A percentile compares a stretch with the other conserved stretches of the same genome.
These are phyloP conservation scores for Beta lomatogona DNA, from an alignment of 179 eudicot genomes.

Conservation along the genomic window DNA sequence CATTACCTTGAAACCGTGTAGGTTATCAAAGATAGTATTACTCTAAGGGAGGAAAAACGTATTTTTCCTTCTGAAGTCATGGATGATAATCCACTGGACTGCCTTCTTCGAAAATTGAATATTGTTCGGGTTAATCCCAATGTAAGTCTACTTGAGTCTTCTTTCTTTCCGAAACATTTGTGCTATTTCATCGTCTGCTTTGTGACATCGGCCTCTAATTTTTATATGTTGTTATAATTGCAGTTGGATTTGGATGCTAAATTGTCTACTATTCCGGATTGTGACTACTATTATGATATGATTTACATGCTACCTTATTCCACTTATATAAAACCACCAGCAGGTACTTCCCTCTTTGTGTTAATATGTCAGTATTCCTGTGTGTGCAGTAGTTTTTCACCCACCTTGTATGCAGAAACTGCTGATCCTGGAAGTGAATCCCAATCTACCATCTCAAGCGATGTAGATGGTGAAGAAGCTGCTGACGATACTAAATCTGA, in stretches of 20 bases:
- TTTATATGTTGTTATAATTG: not conserved
- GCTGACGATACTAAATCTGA: conserved; percentile 14
- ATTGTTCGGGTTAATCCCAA: conserved; percentile 46
- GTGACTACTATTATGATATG: conserved; percentile 66
- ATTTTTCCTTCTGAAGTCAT: conserved; percentile 67
- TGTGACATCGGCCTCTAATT: no score
- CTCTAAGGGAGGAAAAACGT: conserved; percentile 41
- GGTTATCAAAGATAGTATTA: conserved; percentile 37
- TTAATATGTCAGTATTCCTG: not conserved
- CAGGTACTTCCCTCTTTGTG: conserved; percentile 33
- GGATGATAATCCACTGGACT: conserved; percentile 77
- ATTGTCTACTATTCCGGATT: conserved; percentile 32
- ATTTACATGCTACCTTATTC: conserved; percentile 40
- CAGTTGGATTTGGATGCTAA: conserved; percentile 47
- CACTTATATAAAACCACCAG: conserved; percentile 36
- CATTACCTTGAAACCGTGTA: not conserved
- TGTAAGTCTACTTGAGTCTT: conserved; percentile 31
- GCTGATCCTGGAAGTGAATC: conserved; percentile 41
- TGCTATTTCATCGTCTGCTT: not conserved
- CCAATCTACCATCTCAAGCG: conserved; percentile 60
- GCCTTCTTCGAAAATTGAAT: conserved; percentile 54
- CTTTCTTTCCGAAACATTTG: not conserved
- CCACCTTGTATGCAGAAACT: conserved; percentile 32
- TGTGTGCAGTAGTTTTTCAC: not conserved
- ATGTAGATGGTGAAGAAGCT: conserved; percentile 31